These are phyloP conservation scores for Dalbergia oliveri DNA, from an alignment of 306 rosid species.

Conservation along the genomic window DNA sequence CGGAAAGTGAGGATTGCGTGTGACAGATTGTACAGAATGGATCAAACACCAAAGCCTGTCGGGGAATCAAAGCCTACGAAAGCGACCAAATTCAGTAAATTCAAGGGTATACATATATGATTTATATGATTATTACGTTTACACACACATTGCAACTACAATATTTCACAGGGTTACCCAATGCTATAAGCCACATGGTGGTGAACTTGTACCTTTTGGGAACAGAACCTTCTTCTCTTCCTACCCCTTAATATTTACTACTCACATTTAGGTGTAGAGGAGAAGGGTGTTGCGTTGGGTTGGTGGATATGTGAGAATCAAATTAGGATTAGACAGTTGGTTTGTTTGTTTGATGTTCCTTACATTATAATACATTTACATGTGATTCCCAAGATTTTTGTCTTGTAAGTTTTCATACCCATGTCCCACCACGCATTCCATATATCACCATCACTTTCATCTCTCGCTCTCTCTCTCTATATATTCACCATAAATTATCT, in stretches of 20 bases:
- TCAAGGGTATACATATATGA: conserved; percentile 23
- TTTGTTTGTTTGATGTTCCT: conserved; percentile 50
- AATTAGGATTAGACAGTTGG: conserved; percentile 46
- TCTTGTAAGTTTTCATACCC: conserved; percentile 43
- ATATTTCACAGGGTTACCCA: conserved; percentile 1
- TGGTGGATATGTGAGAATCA: conserved; percentile 50
- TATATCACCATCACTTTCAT: conserved; percentile 33
- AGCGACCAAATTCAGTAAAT: conserved; percentile 40
- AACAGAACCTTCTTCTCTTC: conserved; percentile 45
- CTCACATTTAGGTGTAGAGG: neutral
- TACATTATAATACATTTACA: conserved; percentile 39
- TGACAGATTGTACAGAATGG: conserved; percentile 64
- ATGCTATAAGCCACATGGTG: neutral
- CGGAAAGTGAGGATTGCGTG: conserved; percentile 46
- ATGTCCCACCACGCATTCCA: conserved; percentile 50
- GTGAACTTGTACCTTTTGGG: conserved; percentile 35
- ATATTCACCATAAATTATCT: too few species aligned
- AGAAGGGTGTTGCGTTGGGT: conserved; percentile 27
- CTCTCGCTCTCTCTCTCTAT: too few species aligned
- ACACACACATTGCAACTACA: neutral
- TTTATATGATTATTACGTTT: conserved; percentile 8
- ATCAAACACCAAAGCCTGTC: conserved; percentile 53
- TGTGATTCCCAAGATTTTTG: conserved; percentile 59
- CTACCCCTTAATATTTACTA: conserved; percentile 1
- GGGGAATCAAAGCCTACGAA: conserved; percentile 61